These are phyloP conservation scores for Vigna mungo DNA, from an alignment of 306 rosid genomes.

Conservation along the genomic window DNA sequence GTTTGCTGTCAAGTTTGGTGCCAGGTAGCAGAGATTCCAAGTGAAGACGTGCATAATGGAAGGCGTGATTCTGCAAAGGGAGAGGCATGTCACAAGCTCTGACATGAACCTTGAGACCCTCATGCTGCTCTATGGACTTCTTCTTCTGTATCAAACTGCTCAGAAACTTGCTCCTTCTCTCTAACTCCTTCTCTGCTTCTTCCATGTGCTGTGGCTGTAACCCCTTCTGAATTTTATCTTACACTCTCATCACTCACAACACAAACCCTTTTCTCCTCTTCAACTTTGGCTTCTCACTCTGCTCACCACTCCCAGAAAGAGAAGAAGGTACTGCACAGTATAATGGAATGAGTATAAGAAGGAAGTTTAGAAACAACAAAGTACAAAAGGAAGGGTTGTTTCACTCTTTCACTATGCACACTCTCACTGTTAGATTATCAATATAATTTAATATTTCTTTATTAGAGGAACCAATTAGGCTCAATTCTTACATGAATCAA, in stretches of 20 bases:
- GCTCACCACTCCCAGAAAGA: neutral
- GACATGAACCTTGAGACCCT: conserved; percentile 56
- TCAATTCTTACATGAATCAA: neutral
- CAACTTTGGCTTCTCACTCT: neutral
- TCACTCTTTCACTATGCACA: neutral
- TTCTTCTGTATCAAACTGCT: conserved; percentile 78
- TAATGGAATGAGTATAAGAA: neutral
- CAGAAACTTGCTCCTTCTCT: conserved; percentile 87
- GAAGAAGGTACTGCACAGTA: neutral
- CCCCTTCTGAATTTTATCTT: neutral
- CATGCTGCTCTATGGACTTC: conserved; percentile 61
- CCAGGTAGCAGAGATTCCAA: conserved; percentile 68
- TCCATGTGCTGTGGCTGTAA: conserved; percentile 54
- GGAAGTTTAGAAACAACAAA: conserved; percentile 3
- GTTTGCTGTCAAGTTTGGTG: conserved; percentile 81
- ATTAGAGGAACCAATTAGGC: neutral
- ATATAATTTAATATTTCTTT: neutral
- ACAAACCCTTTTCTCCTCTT: conserved; percentile 19
- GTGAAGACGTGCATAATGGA: conserved; percentile 71
- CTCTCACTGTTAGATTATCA: neutral
- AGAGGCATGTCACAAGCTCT: conserved; percentile 88
- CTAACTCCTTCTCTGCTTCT: conserved; percentile 83
- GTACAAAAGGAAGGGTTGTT: neutral
- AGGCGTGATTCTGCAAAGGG: conserved; percentile 74
- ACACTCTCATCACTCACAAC: conserved; percentile 50